Evolutionary conservation across 257 asterid species (phyloP), one percentile per base, ranked within the genome.

Genomic region (Euphrasia confusa): DNA sequence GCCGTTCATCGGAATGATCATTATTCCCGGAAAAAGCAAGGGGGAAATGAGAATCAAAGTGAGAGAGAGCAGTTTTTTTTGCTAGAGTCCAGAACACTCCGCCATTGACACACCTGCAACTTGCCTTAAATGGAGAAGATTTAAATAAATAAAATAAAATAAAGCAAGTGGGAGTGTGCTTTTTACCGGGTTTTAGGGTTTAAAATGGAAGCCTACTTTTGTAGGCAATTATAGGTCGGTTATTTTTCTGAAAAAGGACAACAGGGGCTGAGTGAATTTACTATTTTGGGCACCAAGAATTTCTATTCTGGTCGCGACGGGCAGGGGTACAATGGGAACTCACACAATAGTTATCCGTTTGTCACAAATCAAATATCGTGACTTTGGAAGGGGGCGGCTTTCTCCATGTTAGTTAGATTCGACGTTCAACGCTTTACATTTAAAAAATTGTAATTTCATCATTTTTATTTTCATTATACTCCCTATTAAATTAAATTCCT

Each of bases 31-130:
- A 55, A 9, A 42, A 73, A 33, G 69, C 61, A 72, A 5, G 42
- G 66, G 71, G 66, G 73, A 70, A 75, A 69, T 73, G 24, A 21
- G 24, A 21, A 21, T 21, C 24, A 64, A 82, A 74, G 64, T 59
- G 77, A 61, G 78, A 80, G 73, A 64, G 74, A 73, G 65, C 15
- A 1, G 4, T 14, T 48, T 67, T 67, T 68, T 54, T 70, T 65
- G 65, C 76, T 33, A 73, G 24, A 69, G 76, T 77, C 75, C 82
- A 80, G 71, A 77, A 60, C 67, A 71, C 82, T 73, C 82, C 74
- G 77, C 82, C 82, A 74, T 66, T 63, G 56, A 56, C 80, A 60
- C 80, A 74, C 78, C 78, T 66, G 77, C 77, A 71, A 77, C 61
- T 70, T 64, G 77, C 75, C 74, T 71, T 7, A 60, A 78, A 69